Evolutionary conservation across 140 eudicot genomes (phyloP), one percentile per base, ranked within the genome.

Genomic region (Anethum foeniculum): DNA sequence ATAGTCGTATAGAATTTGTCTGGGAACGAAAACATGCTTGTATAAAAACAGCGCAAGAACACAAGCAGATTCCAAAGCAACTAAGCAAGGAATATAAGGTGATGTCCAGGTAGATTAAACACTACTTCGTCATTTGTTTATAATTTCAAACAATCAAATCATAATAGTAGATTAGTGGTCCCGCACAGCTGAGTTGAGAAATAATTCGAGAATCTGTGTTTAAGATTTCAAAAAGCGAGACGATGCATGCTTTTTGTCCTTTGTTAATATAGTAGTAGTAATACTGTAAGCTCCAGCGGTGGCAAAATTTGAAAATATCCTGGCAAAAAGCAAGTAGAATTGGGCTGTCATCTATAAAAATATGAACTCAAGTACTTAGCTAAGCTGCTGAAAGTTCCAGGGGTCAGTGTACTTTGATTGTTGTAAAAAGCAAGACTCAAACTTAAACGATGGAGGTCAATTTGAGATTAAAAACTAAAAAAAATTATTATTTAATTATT

Each of bases 131-230:
- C 34, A 62, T 18, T 56, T 56, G 65, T 56, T 56, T 56, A 21
- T 7, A 56, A 62, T 62, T n/a, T 14, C 6, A 32, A 30, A 32
- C 3, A 13, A 28, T 28, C 19, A 41, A n/a, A n/a, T n/a, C n/a
- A n/a, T n/a, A n/a, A n/a, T 68, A 32, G 43, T 67, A 67, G 74
- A 67, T 67, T 30, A 32, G 74, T 67, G 43, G 43, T 67, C 74
- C 43, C n/a, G 23, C 74, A 32, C 23, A 30, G 43, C 73, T 67
- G n/a, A 32, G 43, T 30, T 67, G 11, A n/a, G 39, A 32, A 27
- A 67, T 28, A 1, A 30, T 67, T 32, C 15, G 41, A 67, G 23
- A 27, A 62, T 62, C 12, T 3, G 7, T 2, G 38, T 64, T 64
- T 19, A 27, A 64, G 38, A n/a, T 64, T 64, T 0, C 1, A 64